phyloP scores from a whole-genome alignment of 2,329 filamentous ascomycete species.

The Penicillium sp. region DNA sequence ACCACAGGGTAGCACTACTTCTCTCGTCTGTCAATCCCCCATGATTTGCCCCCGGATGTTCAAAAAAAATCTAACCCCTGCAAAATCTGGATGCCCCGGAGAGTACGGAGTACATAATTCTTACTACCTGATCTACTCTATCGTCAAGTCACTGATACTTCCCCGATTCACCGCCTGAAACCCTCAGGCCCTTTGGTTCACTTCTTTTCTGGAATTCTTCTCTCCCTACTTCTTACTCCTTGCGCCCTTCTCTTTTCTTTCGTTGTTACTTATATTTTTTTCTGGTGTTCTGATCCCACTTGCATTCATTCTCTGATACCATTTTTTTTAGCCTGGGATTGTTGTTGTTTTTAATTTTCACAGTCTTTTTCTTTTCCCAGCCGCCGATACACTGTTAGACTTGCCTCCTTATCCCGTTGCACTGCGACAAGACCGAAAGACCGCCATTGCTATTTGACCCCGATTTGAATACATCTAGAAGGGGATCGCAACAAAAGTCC shows the following conservation, averaged over 20 bases:
- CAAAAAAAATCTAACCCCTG: conserved; percentile 10
- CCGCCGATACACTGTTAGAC: conserved; percentile 11
- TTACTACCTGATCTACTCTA: neutral
- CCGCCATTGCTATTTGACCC: conserved; percentile 1
- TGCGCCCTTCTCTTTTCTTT: conserved; percentile 14
- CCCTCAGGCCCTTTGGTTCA: conserved; percentile 16
- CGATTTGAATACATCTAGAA: conserved; percentile 13
- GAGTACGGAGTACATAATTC: conserved; percentile 10
- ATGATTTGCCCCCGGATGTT: conserved; percentile 19
- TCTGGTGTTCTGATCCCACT: conserved; percentile 15
- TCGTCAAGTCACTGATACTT: conserved; percentile 3
- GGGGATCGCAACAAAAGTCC: conserved; percentile 9
- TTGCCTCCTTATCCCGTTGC: conserved; percentile 11
- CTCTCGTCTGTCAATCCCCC: conserved; percentile 17
- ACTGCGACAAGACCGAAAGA: conserved; percentile 7
- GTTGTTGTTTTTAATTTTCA: conserved; percentile 14
- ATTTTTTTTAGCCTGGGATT: conserved; percentile 9
- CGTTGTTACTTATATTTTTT: conserved; percentile 9
- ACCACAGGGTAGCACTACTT: conserved; percentile 22
- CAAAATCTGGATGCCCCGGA: neutral
- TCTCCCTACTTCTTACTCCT: conserved; percentile 22
- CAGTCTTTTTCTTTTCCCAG: conserved; percentile 6
- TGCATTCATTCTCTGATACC: conserved; percentile 21
- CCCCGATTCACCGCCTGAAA: conserved; percentile 26
- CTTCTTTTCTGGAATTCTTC: conserved; percentile 22